These are phyloP conservation scores for bread wheat (Triticum aestivum) DNA, from an alignment of 176 grass and related monocot species.

Conservation along the genomic window DNA sequence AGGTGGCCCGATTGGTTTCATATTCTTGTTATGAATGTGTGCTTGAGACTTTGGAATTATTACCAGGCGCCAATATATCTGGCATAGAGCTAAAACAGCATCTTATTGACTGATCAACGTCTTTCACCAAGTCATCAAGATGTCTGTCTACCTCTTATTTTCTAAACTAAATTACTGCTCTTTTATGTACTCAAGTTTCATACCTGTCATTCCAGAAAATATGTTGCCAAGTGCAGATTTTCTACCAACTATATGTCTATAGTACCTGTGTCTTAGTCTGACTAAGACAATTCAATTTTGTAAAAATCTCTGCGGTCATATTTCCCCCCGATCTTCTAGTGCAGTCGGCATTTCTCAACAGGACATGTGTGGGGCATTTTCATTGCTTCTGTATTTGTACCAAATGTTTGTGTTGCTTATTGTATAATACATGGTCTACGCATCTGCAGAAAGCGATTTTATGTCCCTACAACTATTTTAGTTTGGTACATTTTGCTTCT, in stretches of 20 bases:
- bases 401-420: background rate
- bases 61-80: background rate
- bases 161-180: background rate
- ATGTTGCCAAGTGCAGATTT: background rate
- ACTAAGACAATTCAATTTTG: background rate
- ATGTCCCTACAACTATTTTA: background rate
- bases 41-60: background rate
- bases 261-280: background rate
- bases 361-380: background rate
- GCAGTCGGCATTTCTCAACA: background rate
- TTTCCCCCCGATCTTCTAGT: background rate
- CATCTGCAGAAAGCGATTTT: background rate
- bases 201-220: background rate
- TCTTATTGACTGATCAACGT: background rate
- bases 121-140: conserved; percentile 4
- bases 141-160: background rate
- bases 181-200: background rate
- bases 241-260: background rate
- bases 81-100: background rate
- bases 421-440: background rate
- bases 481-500: background rate
- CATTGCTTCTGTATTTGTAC: conserved; percentile 9
- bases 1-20: background rate
- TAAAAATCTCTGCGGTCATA: background rate
- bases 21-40: background rate